Evolutionary conservation across 306 rosid species (phyloP), one percentile per base, ranked within the genome.

Genomic region (Prunus mume): DNA sequence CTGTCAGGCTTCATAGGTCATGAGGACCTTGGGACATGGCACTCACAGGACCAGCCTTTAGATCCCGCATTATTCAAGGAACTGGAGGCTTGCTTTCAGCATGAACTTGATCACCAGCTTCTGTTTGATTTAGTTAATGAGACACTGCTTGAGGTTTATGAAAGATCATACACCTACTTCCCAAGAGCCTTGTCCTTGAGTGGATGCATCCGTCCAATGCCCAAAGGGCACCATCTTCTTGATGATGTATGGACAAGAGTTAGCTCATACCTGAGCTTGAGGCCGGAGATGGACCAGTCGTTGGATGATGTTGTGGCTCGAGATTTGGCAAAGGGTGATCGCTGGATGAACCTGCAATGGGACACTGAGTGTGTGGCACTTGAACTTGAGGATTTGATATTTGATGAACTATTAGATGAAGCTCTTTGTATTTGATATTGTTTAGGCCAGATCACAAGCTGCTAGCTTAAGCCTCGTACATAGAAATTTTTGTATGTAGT

Each of bases 301-400:
- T 54, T 96, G 77, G 96, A 96, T 12, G 98, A 88, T 73, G 91
- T 92, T 0, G 88, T 96, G 75, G 80, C 84, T 34, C 79, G 90
- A 27, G 97, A 96, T 78, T 75, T 92, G 73, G 80, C 71, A 1
- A 89, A 84, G 81, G 78, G 81, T 27, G 85, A 78, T 34, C 82
- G 86, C 22, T 96, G 98, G 99, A 91, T 87, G 93, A 87, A 87
- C 79, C 83, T 88, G 69, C 91, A 92, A 64, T 87, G 86, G 68
- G 96, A 92, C 27, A 84, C 80, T 72, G 98, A 92, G 81, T 74
- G 62, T 76, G 90, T 86, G 64, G 86, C 90, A 24, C 91, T 89
- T 72, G 96, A 92, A 74, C 69, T 91, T 17, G 99, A 89, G 86
- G 97, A 92, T 45, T 80, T 87, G 80, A 86, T 96, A 46, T 57